A percentile compares a stretch with the other conserved stretches of the same genome.
These are phyloP conservation scores for Salicornia ramosissima DNA, from an alignment of 148 eudicot genomes.

Conservation along the genomic window DNA sequence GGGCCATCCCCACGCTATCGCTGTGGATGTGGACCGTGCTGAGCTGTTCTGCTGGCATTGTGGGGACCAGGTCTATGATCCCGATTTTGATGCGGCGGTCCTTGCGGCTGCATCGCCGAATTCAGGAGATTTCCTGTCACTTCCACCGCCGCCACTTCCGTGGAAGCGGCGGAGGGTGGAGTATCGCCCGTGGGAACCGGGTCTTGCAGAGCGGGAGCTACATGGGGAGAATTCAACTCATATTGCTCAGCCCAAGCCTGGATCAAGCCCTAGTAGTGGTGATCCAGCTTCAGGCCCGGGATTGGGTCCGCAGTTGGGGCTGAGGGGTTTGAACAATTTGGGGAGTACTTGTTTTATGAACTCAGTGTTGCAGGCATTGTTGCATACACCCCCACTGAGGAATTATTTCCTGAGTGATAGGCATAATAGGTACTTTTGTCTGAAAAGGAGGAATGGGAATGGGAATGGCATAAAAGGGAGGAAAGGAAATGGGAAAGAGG, in stretches of 20 bases:
- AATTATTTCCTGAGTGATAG: constrained; percentile 54
- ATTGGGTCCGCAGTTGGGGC: constrained; percentile 34
- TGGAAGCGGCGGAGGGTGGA: constrained; percentile 67
- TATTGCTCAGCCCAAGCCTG: background rate
- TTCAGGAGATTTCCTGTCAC: constrained; percentile 29
- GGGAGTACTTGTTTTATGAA: constrained; percentile 79
- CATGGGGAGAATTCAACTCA: constrained; percentile 31
- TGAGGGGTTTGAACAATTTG: constrained; percentile 61
- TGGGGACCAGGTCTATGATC: constrained; percentile 63
- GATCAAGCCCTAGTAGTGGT: constrained; percentile 1
- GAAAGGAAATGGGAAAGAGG: constrained; percentile 39
- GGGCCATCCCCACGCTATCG: constrained; percentile 51
- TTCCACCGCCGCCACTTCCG: constrained; percentile 11
- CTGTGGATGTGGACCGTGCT: constrained; percentile 50
- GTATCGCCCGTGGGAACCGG: constrained; percentile 57
- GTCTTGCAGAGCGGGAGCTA: constrained; percentile 32
- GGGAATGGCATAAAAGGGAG: constrained; percentile 19
- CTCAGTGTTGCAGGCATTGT: constrained; percentile 60
- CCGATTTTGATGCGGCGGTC: constrained; percentile 46
- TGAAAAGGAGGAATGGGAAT: constrained; percentile 21
- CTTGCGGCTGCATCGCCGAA: constrained; percentile 61
- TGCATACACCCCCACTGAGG: constrained; percentile 62
- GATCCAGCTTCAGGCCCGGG: constrained; percentile 28
- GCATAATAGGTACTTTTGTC: constrained; percentile 46
- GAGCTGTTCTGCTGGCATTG: constrained; percentile 49